Evolutionary conservation across 495 filamentous ascomycete genomes (phyloP), one percentile per base, ranked within the genome.

Genomic region (Pyrenula massariospora): DNA sequence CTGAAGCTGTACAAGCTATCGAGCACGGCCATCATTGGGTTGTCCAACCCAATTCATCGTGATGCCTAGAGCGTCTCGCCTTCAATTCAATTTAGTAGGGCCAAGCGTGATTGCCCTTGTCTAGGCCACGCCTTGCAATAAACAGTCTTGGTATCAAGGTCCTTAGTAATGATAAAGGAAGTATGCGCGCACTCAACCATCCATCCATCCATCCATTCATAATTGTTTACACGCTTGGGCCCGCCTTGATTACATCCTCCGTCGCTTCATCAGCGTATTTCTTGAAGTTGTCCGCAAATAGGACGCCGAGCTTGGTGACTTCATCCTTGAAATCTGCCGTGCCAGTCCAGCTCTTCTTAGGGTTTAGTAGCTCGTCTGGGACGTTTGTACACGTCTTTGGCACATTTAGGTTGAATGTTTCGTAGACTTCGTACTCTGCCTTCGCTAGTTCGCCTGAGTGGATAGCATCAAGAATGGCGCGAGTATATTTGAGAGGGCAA

Each of bases 401-500:
- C 19, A 98, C 91, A 62, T 82, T 79, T 54, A 98, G 88, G 78
- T 95, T 95, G 86, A 98, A 98, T 53, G 88, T 85, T 24, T 91
- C 90, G 76, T 97, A 98, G 57, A 73, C 88, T 82, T 98, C 93
- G 76, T 89, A 98, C 66, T 93, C 84, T 56, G 77, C 82, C 66
- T 93, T 88, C 61, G 89, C 89, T 55, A 98, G 84, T 73, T 96
- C 87, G 61, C 93, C 93, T 57, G 80, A 90, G 84, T 98, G 93
- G 77, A 98, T 96, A 63, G 93, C 83, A 71, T 98, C 92, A 56
- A 98, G 84, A 73, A 98, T 97, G 62, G 93, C 93, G 67, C 93
- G 90, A 48, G 93, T 98, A 79, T 97, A 97, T 80, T 96, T 96
- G 65, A 97, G 83, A 52, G 94, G 92, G 84, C 93, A 97, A 63